These are phyloP conservation scores for Neocatenulostroma microsporum DNA, from an alignment of 2,329 filamentous ascomycete species.

Conservation along the genomic window DNA sequence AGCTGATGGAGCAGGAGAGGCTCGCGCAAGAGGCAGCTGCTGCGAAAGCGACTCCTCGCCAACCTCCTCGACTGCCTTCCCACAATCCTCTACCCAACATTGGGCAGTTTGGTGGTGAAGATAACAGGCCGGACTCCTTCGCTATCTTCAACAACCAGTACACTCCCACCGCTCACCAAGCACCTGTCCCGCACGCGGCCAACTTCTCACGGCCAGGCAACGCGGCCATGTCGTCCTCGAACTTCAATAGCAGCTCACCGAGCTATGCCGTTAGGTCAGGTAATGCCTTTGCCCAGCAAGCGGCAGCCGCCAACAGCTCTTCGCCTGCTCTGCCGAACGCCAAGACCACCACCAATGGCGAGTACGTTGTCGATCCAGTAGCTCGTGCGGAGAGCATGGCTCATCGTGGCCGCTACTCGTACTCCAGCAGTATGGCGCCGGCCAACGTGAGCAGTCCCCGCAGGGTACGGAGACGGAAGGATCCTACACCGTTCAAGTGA, in stretches of 20 bases:
- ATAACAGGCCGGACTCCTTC: conserved; percentile 53
- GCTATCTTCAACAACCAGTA: conserved; percentile 45
- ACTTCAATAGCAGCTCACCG: conserved; percentile 19
- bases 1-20: neutral
- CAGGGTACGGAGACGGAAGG: conserved; percentile 86
- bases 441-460: conserved; percentile 91
- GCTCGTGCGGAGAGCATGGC: conserved; percentile 84
- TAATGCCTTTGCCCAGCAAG: conserved; percentile 13
- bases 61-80: conserved; percentile 52
- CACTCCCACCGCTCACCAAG: conserved; percentile 28
- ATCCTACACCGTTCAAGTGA: conserved; percentile 97
- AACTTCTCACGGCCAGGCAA: conserved; percentile 28
- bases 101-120: conserved; percentile 57
- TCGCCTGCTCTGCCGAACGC: conserved; percentile 13
- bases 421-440: conserved; percentile 82
- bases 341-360: conserved; percentile 36
- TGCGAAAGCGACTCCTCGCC: conserved; percentile 43
- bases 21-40: conserved; percentile 4
- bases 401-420: conserved; percentile 90
- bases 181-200: conserved; percentile 34
- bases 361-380: conserved; percentile 61
- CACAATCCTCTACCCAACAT: conserved; percentile 41
- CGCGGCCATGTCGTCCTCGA: conserved; percentile 13
- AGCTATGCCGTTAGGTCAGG: conserved; percentile 20
- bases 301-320: conserved; percentile 13